Evolutionary conservation across 179 eudicot species (phyloP), one percentile per base, ranked within the genome.

Genomic region (Silene noctiflora): DNA sequence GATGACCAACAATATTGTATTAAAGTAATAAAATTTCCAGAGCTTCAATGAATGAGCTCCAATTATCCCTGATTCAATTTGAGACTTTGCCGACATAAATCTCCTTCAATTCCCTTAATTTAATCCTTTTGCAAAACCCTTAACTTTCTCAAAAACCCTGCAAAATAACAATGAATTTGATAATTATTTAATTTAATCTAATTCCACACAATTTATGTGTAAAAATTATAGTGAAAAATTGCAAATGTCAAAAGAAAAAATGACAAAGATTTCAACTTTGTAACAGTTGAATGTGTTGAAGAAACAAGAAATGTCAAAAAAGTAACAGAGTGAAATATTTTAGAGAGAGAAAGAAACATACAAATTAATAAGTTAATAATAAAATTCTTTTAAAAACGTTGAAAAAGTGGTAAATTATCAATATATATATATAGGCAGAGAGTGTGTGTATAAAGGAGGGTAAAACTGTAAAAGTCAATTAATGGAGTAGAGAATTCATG

Each of bases 41-140:
- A 88, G 84, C 90, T 84, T 89, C 86, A 83, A 80, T 29, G 66
- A 73, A 86, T 72, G 73, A 86, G 87, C 87, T 76, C 87, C 86
- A 85, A 70, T 70, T 12, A 81, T 81, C 81, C 77, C 81, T 76
- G 61, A 24, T 46, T 75, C 81, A 84, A 72, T 72, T 64, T 71
- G 79, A 79, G 75, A 83, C 79, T 88, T 84, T 80, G 74, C 79
- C 73, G 85, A 82, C 85, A 82, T 78, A 82, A 75, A 82, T 82
- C 77, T 21, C 72, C 70, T 72, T 27, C 6, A 12, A 13, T 33
- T 56, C 48, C 60, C 61, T 22, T 48, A 16, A 51, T 4, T 17
- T 48, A 65, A 14, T 21, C 55, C 48, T 39, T 39, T 13, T 69
- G 63, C 3, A 9, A 64, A 35, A 22, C 51, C 31, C 42, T 46